Base-by-base conservation (phyloP, 2,329 filamentous ascomycete genomes). In the Claviceps cyperi region DNA sequence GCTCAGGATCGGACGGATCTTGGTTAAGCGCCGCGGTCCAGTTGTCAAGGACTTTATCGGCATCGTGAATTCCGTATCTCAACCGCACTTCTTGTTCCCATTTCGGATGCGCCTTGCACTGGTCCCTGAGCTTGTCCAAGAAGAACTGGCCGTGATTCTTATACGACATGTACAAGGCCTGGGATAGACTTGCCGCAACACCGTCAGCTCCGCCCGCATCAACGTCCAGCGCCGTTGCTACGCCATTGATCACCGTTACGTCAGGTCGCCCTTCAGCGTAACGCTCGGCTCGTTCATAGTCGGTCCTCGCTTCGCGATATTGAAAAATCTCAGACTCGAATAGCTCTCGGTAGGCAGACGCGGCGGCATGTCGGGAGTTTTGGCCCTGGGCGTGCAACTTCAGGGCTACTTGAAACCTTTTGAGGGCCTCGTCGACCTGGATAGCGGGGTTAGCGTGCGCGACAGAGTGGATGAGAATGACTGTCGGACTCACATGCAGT, bases 141-240 rank as follows among this genome's bases (percentile, higher is more conserved):
- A 84, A 72, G 61, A 94, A 96, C 61, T 97, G 87, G 41, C 89
- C 92, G 67, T 91, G 83, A 59, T 97, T 98, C 66, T 97, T 98
- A 72, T 94, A 88, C 1, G 91, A 86, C 7, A 98, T 76, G 60
- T 95, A 96, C 19, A 97, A 75, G 11, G 94, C 89, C 61, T 96
- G 90, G 0, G 87, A 83, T 9, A 97, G 71, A 46, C 84, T 91
- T 61, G 84, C 92, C 15, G 83, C 86, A 2, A 81, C 80, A 28
- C 80, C 83, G 55, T 94, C 88, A 46, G 79, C 78, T 47, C 81
- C 78, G 51, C 77, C 77, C 28, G 77, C 76, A 24, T 76, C 70
- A 7, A 74, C 67, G 49, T 78, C 77, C n/a, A 79, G 65, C 14
- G 71, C 69, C 6, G 73, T 67, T 4, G 69, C 69, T 55, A 74